Conservation (phyloP, 257 asterid species). For the Solanum pinnatisectum region DNA sequence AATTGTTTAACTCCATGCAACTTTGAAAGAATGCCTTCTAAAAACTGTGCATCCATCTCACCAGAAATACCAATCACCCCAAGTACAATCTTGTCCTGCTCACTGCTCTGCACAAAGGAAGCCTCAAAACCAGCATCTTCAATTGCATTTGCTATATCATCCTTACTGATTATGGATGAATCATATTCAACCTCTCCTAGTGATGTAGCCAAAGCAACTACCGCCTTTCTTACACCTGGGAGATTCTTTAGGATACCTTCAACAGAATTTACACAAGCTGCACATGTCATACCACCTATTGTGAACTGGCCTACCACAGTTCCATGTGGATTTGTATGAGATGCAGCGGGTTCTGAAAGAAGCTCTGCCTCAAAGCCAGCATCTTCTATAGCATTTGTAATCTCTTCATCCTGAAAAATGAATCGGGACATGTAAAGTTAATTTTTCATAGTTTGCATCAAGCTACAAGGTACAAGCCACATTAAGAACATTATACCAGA, state of each 20-base stretch:
- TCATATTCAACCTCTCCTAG: constrained; percentile 95
- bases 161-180: constrained; percentile 52
- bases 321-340: constrained; percentile 34
- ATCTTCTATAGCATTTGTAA: constrained; percentile 87
- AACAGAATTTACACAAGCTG: constrained; percentile 94
- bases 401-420: constrained; percentile 68
- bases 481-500: background rate
- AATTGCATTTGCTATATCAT: constrained; percentile 66
- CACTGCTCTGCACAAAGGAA: constrained; percentile 87
- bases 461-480: background rate
- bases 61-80: constrained; percentile 56
- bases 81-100: constrained; percentile 69
- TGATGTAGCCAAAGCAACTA: constrained; percentile 84
- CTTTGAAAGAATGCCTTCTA: constrained; percentile 58
- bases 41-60: constrained; percentile 58
- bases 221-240: constrained; percentile 81
- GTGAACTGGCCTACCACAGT: constrained; percentile 77
- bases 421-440: constrained; percentile 6
- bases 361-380: constrained; percentile 97
- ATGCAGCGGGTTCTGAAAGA: constrained; percentile 49
- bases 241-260: constrained; percentile 70
- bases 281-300: constrained; percentile 99
- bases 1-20: constrained; percentile 76
- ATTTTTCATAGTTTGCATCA: constrained; percentile 1
- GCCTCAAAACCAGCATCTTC: constrained; percentile 99